Conservation (phyloP, 805 yeast species). For the Zygosaccharomyces rouxii region DNA sequence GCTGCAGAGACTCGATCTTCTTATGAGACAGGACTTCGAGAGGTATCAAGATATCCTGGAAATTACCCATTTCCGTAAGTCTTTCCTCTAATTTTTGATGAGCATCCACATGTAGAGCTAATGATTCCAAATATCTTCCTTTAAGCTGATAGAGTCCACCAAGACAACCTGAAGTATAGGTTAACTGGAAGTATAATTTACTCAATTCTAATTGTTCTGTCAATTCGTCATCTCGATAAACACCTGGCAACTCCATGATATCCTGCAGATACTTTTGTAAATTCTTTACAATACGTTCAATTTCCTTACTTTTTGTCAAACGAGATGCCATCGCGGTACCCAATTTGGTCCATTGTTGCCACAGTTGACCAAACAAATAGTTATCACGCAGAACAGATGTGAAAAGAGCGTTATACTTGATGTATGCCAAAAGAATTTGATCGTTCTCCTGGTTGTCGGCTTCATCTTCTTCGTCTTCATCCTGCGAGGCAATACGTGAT, state of each 20-base stretch:
- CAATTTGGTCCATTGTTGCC: constrained; percentile 26
- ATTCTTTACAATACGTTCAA: constrained; percentile 37
- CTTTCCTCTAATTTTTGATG: constrained; percentile 19
- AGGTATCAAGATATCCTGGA: constrained; percentile 19
- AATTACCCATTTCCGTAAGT: constrained; percentile 6
- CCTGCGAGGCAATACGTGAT: constrained; percentile 43
- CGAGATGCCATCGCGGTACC: constrained; percentile 24
- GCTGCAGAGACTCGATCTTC: constrained; percentile 48
- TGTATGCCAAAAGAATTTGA: constrained; percentile 70
- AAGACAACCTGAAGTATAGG: constrained; percentile 26
- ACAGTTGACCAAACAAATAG: constrained; percentile 40
- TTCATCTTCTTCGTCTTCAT: constrained; percentile 42
- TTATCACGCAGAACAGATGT: constrained; percentile 71
- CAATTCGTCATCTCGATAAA: constrained; percentile 75
- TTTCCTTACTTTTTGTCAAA: constrained; percentile 32
- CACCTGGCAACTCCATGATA: constrained; percentile 84
- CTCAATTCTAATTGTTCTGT: constrained; percentile 32
- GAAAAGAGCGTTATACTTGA: constrained; percentile 62
- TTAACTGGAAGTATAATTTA: constrained; percentile 21
- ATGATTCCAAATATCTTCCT: constrained; percentile 29
- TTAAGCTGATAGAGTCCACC: constrained; percentile 29
- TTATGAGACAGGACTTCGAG: constrained; percentile 22
- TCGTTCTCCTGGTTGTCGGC: constrained; percentile 53
- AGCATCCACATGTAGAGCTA: constrained; percentile 30
- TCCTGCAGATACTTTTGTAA: constrained; percentile 52